Evolutionary conservation across 164 flowering plant species (phyloP), one percentile per base, ranked within the genome.

Genomic region (Protea cynaroides): DNA sequence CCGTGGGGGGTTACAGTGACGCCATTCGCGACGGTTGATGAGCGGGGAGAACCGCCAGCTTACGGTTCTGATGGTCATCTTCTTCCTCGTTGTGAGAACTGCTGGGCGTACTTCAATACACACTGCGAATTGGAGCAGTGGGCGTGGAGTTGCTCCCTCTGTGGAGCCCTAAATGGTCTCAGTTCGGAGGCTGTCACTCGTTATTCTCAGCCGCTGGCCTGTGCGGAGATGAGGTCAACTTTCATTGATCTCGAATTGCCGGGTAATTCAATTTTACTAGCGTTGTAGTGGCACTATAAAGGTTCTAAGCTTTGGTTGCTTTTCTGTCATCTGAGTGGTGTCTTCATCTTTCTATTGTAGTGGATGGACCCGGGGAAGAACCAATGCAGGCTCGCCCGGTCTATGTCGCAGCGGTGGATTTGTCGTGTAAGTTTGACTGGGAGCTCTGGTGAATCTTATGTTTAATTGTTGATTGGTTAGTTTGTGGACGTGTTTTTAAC

Each of bases 51-150:
- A 8, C 50, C 86, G 4, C 96, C 97, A 40, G 78, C 62, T 21
- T 86, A 76, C 72, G 99, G 99, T 70, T 75, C 85, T 1, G 86
- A 80, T 66, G 99, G 92, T 8, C 71, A 92, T 17, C 65, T 82
- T 10, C 75, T 95, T 0, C 99, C 97, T 1, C 81, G 97, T 1
- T 95, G 99, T 80, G 99, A 92, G 78, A 83, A 87, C 59, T 95
- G 99, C 75, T 95, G 91, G 87, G 97, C 90, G 21, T 95, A 89
- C 74, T 95, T 92, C 86, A 95, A 88, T 71, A 77, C 92, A 25
- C 81, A 78, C 69, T 92, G 97, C 65, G 97, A 88, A 64, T 82
- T 86, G 25, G 99, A 95, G 1, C 97, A 92, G 76, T 95, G 99
- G 99, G 79, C 96, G 0, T 95, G 99, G 99, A 78, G 25, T 57